phyloP scores from a whole-genome alignment of 2,329 filamentous ascomycete genomes.

The Fusarium sp. region DNA sequence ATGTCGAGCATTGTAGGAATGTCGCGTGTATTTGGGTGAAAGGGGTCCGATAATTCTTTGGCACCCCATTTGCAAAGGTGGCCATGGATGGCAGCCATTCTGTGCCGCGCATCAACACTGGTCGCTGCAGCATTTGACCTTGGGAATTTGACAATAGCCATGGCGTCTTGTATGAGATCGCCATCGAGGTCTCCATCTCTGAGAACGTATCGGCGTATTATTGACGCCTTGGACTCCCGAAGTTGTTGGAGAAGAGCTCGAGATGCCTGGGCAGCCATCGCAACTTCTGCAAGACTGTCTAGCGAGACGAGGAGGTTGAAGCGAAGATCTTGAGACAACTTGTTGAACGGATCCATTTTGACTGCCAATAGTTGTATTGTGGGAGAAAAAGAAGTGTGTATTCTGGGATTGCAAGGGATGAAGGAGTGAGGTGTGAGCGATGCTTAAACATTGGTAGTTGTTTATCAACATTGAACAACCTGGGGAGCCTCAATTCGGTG shows the following conservation, averaged over 20 bases:
- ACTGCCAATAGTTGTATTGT: too few relatives aligned
- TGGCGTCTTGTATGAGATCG: not conserved
- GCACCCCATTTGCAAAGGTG: not conserved
- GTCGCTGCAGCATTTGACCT: not conserved
- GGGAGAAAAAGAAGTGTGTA: not conserved
- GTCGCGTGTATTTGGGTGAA: not conserved
- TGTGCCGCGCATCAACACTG: not conserved
- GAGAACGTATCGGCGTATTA: not conserved
- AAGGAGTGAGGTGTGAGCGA: not conserved
- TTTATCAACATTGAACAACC: not conserved
- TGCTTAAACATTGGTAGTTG: not conserved
- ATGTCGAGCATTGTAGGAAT: not conserved
- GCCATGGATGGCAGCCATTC: not conserved
- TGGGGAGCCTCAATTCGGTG: not conserved
- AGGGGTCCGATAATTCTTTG: not conserved
- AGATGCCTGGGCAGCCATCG: not conserved
- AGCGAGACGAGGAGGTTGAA: not conserved
- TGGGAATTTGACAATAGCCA: conserved; percentile 4
- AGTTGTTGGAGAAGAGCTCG: not conserved
- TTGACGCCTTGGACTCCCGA: not conserved
- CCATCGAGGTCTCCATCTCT: not conserved
- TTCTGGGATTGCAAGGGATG: not conserved
- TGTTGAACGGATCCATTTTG: not conserved
- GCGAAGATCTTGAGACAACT: not conserved
- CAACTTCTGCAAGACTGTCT: not conserved